These are phyloP conservation scores for Jamesozyma piceae DNA, from an alignment of 805 yeast species.

Conservation along the genomic window DNA sequence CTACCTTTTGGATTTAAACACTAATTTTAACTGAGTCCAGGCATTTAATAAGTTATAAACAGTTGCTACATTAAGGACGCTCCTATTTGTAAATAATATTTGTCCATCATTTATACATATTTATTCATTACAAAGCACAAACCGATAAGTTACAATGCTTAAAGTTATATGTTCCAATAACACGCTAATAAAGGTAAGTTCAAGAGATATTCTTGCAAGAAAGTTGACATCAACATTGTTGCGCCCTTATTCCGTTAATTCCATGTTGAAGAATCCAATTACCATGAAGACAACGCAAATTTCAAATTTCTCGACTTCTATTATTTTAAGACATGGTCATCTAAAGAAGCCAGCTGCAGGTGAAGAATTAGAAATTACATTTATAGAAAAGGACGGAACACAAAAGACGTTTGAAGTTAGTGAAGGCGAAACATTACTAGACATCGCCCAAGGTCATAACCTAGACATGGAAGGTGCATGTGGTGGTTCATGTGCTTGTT, in stretches of 20 bases:
- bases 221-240: neutral
- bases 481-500: slow-evolving; percentile 98
- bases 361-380: slow-evolving; percentile 79
- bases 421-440: slow-evolving; percentile 85
- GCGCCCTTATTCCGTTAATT: neutral
- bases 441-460: slow-evolving; percentile 89
- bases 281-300: neutral
- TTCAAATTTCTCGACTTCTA: slow-evolving; percentile 19
- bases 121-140: too few species aligned
- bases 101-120: too few species aligned
- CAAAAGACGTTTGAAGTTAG: slow-evolving; percentile 78
- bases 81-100: too few species aligned
- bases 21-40: too few species aligned
- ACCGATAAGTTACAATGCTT: neutral
- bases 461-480: slow-evolving; percentile 98
- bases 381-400: slow-evolving; percentile 83
- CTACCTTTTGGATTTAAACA: too few species aligned
- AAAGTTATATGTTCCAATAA: neutral
- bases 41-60: too few species aligned
- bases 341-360: slow-evolving; percentile 86
- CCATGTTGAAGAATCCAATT: neutral
- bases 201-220: neutral
- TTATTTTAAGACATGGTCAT: slow-evolving; percentile 57
- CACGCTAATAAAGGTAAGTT: neutral
- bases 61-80: too few species aligned